These are phyloP conservation scores for Musa schizocarpa DNA, from an alignment of 176 grass and related monocot genomes.

Conservation along the genomic window DNA sequence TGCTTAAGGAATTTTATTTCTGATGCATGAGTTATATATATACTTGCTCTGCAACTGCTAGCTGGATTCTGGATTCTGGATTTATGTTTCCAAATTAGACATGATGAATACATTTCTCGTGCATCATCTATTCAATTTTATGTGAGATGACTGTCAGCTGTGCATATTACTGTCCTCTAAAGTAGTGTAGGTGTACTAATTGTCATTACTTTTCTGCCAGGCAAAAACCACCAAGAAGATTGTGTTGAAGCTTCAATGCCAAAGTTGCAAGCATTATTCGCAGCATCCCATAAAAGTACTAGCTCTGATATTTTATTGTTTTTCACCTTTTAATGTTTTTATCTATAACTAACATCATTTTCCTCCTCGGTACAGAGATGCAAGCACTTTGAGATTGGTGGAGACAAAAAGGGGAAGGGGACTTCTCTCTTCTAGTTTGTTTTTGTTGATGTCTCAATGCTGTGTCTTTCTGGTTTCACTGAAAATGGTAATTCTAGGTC, in stretches of 20 bases:
- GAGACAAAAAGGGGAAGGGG: slow-evolving; percentile 98
- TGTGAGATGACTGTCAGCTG: no score
- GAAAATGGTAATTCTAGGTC: background rate
- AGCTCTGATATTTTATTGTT: background rate
- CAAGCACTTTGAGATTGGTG: slow-evolving; percentile 97
- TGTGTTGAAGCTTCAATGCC: slow-evolving; percentile 86
- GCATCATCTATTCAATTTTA: no score
- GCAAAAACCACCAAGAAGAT: slow-evolving; percentile 98
- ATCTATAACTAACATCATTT: slow-evolving; percentile 12
- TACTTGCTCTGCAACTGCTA: background rate
- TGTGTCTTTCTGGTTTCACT: background rate
- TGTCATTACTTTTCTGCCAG: slow-evolving; percentile 24
- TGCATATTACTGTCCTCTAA: background rate
- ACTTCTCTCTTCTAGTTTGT: slow-evolving; percentile 74
- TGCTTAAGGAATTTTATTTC: background rate
- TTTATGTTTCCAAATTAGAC: background rate
- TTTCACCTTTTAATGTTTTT: background rate
- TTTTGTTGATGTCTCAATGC: background rate
- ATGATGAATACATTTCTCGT: background rate
- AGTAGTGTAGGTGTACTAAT: background rate
- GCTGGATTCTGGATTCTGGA: background rate
- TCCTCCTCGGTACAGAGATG: slow-evolving; percentile 38
- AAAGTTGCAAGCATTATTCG: slow-evolving; percentile 86
- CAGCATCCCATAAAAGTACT: slow-evolving; percentile 67
- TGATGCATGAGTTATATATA: background rate